Evolutionary conservation across 148 eudicot species (phyloP).

Genomic region (Amaranthus palmeri): DNA sequence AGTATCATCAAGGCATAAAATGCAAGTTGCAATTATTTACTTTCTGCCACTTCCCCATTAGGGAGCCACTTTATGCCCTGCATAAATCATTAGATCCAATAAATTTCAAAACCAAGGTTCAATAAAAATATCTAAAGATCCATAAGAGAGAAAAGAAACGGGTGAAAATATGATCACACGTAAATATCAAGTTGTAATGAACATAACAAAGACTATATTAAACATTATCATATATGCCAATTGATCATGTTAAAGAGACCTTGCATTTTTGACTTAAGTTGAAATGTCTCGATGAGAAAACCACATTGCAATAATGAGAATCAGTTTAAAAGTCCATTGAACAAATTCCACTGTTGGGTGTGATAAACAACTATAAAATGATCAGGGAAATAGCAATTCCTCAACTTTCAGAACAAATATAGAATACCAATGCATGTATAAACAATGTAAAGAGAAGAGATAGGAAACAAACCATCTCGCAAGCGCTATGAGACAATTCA

Average conservation of each 20-base stretch:
- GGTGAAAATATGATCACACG: background rate
- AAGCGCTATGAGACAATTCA: slow-evolving; percentile 57
- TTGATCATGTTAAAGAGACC: background rate
- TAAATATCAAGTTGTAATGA: background rate
- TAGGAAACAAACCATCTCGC: slow-evolving; percentile 51
- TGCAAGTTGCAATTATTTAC: slow-evolving; percentile 12
- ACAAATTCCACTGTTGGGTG: background rate
- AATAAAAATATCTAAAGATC: background rate
- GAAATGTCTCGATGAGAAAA: background rate
- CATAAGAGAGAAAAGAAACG: background rate
- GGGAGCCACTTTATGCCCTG: slow-evolving; percentile 32
- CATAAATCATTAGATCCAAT: slow-evolving; percentile 9
- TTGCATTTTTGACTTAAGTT: no score
- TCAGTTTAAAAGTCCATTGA: background rate
- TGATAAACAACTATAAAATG: background rate
- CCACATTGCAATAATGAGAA: background rate
- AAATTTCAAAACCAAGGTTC: slow-evolving; percentile 2
- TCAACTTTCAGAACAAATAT: background rate
- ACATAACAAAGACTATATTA: background rate
- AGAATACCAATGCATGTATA: background rate
- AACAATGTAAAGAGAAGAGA: background rate
- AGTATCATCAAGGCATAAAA: background rate
- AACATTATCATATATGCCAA: background rate
- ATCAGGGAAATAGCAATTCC: background rate
- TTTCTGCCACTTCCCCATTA: slow-evolving; percentile 18